These are phyloP conservation scores for Dendryphion nanum DNA, from an alignment of 2,329 filamentous ascomycete species.

Conservation along the genomic window DNA sequence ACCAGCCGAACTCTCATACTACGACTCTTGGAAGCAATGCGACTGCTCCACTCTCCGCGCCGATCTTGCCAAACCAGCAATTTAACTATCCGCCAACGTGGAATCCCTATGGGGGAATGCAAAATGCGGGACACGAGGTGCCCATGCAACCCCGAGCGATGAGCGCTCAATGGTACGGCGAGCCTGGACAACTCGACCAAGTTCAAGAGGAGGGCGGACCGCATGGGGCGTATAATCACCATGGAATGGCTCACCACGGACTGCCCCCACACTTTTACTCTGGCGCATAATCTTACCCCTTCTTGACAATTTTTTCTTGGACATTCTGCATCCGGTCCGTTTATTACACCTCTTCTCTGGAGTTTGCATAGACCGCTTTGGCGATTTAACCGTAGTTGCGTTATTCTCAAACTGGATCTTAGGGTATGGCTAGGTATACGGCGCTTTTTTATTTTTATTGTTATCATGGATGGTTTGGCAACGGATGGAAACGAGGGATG, in stretches of 20 bases:
- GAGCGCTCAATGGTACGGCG: constrained; percentile 36
- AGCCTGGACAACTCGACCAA: constrained; percentile 30
- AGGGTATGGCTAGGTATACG: background rate
- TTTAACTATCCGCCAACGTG: constrained; percentile 31
- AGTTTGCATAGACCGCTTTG: background rate
- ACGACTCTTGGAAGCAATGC: constrained; percentile 23
- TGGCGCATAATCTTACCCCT: constrained; percentile 14
- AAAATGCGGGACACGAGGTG: constrained; percentile 25
- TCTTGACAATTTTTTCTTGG: background rate
- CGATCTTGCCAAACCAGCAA: constrained; percentile 28
- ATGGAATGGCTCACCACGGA: constrained; percentile 16
- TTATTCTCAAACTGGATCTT: background rate
- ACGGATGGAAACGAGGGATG: no score
- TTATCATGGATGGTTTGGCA: background rate
- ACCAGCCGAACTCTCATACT: constrained; percentile 19
- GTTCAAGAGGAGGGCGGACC: constrained; percentile 36
- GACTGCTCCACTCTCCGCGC: constrained; percentile 34
- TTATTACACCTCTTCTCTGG: background rate
- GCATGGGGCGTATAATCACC: constrained; percentile 26
- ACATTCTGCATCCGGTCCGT: background rate
- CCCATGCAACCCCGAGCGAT: constrained; percentile 30
- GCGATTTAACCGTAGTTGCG: background rate
- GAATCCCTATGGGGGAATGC: constrained; percentile 27
- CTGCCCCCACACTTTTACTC: constrained; percentile 33
- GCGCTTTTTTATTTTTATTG: constrained; percentile 1